Conservation (phyloP, 345 rosid species). For the Noccaea caerulescens region DNA sequence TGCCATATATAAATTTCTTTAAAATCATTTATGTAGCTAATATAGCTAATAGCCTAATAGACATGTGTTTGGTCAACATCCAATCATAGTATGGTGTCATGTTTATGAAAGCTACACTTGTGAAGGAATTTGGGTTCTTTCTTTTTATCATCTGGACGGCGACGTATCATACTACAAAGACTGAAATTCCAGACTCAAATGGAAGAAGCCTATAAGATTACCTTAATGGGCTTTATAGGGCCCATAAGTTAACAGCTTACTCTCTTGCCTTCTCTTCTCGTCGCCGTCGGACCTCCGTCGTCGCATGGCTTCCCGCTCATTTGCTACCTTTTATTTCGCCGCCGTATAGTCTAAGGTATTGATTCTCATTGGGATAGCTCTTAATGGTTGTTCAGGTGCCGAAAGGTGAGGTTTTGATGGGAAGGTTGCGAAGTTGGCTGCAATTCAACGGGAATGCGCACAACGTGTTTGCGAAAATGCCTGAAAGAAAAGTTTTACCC, state of each 20-base stretch:
- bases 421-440: background rate
- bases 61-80: constrained; percentile 36
- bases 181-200: too few species aligned
- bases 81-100: constrained; percentile 33
- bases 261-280: background rate
- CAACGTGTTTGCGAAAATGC: constrained; percentile 52
- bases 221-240: constrained; percentile 10
- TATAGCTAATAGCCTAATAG: background rate
- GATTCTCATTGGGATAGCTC: too few species aligned
- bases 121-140: constrained; percentile 22
- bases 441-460: constrained; percentile 15
- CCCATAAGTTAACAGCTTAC: background rate
- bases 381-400: constrained; percentile 21
- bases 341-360: constrained; percentile 12
- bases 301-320: constrained; percentile 25
- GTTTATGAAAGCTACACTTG: constrained; percentile 40
- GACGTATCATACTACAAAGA: too few species aligned
- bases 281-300: constrained; percentile 30
- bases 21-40: background rate
- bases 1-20: background rate
- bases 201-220: constrained; percentile 5
- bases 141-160: too few species aligned
- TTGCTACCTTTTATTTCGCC: background rate
- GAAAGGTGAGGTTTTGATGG: constrained; percentile 24
- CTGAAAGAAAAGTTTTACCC: constrained; percentile 41